Conservation (phyloP, 345 rosid genomes). For the Salix arbutifolia region DNA sequence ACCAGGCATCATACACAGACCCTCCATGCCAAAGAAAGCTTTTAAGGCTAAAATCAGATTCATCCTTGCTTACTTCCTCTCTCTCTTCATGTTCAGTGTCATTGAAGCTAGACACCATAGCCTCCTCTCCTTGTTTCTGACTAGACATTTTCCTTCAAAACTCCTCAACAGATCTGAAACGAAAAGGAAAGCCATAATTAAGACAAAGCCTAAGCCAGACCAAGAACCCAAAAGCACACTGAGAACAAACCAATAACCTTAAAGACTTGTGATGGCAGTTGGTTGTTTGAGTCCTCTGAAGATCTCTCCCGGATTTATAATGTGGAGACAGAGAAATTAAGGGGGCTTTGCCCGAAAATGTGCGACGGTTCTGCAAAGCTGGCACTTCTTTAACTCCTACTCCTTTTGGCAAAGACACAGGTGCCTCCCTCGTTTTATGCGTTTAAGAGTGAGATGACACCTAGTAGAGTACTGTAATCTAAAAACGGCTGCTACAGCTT, state of each 20-base stretch:
- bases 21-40: slow-evolving; percentile 81
- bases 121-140: slow-evolving; percentile 31
- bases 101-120: background rate
- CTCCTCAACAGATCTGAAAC: slow-evolving; percentile 24
- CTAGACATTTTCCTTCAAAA: slow-evolving; percentile 27
- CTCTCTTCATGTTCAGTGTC: background rate
- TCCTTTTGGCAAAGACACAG: background rate
- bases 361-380: slow-evolving; percentile 7
- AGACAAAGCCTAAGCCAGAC: slow-evolving; percentile 16
- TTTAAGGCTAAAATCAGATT: slow-evolving; percentile 39
- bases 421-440: slow-evolving; percentile 17
- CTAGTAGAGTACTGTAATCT: background rate
- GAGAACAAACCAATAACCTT: background rate
- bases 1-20: slow-evolving; percentile 88
- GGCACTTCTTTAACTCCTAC: slow-evolving; percentile 17
- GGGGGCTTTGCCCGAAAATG: slow-evolving; percentile 24
- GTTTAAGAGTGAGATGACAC: slow-evolving; percentile 11
- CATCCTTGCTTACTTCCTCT: slow-evolving; percentile 37
- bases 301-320: slow-evolving; percentile 7
- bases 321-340: background rate
- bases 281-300: background rate
- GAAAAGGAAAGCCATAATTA: background rate
- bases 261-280: background rate
- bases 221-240: slow-evolving; percentile 11
- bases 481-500: slow-evolving; percentile 20